Conservation (phyloP, 139 green algal species). For the Pleodorina starrii region DNA sequence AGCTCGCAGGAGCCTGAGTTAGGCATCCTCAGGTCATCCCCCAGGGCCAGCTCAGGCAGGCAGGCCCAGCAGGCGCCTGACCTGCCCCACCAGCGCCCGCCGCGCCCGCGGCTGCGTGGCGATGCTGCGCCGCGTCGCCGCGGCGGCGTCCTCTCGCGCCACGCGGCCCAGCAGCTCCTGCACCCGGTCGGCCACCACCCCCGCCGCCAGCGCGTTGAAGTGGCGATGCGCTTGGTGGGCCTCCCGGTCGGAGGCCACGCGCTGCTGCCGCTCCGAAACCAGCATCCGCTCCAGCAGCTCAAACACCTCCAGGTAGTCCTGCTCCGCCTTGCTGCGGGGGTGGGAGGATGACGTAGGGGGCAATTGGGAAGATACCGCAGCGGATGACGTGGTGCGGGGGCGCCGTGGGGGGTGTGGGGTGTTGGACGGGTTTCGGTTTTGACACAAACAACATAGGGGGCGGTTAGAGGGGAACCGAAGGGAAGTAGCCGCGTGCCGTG, state of each 20-base stretch:
- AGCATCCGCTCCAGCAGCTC: neutral
- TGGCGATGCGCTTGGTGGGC: constrained; percentile 11
- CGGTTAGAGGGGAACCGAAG: too few species aligned
- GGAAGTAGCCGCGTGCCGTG: too few species aligned
- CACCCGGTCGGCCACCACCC: neutral
- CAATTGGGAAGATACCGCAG: too few species aligned
- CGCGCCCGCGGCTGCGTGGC: neutral
- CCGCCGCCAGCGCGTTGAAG: neutral
- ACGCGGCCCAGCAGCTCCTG: constrained; percentile 32
- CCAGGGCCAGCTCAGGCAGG: too few species aligned
- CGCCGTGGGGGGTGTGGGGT: too few species aligned
- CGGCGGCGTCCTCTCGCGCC: constrained; percentile 3
- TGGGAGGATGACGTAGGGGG: too few species aligned
- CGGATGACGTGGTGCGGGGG: too few species aligned
- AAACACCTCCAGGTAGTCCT: constrained; percentile 31
- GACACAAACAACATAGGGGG: too few species aligned
- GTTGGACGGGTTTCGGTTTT: too few species aligned
- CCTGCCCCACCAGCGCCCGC: neutral
- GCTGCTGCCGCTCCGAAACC: constrained; percentile 39
- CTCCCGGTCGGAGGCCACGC: constrained; percentile 34
- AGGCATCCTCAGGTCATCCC: too few species aligned
- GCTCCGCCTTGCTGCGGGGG: constrained; percentile 29
- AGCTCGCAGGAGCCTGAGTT: too few species aligned
- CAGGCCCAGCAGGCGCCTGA: constrained; percentile 29
- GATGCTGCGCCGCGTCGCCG: neutral